phyloP scores from a whole-genome alignment of 2,329 filamentous ascomycete genomes.

The Aspergillus sp. region DNA sequence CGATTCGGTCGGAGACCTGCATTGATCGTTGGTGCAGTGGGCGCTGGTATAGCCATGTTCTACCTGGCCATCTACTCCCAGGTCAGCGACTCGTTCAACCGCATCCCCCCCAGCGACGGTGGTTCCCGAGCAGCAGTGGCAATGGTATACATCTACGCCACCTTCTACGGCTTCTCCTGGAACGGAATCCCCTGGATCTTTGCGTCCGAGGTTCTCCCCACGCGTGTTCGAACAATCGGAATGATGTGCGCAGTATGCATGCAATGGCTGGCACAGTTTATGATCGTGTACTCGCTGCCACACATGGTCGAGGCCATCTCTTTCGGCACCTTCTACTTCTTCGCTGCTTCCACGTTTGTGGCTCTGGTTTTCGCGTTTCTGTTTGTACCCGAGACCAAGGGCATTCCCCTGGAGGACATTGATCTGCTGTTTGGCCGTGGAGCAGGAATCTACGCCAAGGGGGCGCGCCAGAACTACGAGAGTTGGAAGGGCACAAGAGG shows the following conservation, averaged over 20 bases:
- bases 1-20: neutral
- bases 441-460: too few species aligned
- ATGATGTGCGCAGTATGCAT: neutral
- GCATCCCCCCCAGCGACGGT: neutral
- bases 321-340: neutral
- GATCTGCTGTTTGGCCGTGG: neutral
- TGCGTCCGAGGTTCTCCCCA: neutral
- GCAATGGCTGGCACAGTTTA: neutral
- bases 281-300: neutral
- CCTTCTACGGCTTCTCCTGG: neutral
- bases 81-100: neutral
- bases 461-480: too few species aligned
- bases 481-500: too few species aligned
- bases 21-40: neutral
- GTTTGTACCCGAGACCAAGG: neutral
- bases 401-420: neutral
- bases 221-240: neutral
- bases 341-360: neutral
- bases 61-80: neutral
- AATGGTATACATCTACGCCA: neutral
- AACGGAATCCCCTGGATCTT: neutral
- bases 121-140: conserved; percentile 31
- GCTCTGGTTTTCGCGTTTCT: neutral
- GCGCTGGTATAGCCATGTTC: neutral
- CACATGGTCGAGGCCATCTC: neutral